A percentile compares a stretch with the other conserved stretches of the same genome.
phyloP scores from a whole-genome alignment of 2,329 filamentous ascomycete species.

The Metarhizium brunneum region DNA sequence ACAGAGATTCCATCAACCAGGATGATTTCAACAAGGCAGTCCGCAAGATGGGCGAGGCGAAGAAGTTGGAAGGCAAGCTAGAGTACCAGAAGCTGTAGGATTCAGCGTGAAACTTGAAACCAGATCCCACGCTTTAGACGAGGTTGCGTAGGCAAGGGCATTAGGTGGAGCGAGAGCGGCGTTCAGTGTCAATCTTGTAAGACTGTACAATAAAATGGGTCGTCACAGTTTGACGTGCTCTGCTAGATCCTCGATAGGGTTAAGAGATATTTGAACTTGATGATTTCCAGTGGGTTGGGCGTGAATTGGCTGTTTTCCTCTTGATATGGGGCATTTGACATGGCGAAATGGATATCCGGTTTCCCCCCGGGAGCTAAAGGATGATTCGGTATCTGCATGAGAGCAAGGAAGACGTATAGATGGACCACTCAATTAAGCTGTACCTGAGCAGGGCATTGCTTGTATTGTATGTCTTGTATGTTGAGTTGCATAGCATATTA shows the following conservation, averaged over 20 bases:
- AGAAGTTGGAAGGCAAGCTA: slow-evolving; percentile 97
- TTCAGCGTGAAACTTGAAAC: not conserved
- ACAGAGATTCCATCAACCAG: slow-evolving; percentile 90
- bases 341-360: too few species aligned
- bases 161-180: not conserved
- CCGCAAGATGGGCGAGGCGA: slow-evolving; percentile 90
- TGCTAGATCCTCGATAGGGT: not conserved
- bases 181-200: not conserved
- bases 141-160: not conserved
- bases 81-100: slow-evolving; percentile 89
- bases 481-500: too few species aligned
- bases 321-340: too few species aligned
- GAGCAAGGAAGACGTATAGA: too few species aligned
- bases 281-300: too few species aligned
- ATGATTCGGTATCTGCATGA: too few species aligned
- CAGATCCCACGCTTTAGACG: not conserved
- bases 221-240: not conserved
- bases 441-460: too few species aligned
- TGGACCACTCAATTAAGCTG: too few species aligned
- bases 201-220: not conserved
- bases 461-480: too few species aligned
- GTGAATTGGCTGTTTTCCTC: too few species aligned
- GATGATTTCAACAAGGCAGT: slow-evolving; percentile 99
- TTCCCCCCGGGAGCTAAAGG: too few species aligned
- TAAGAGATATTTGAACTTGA: not conserved